Evolutionary conservation across 2,329 filamentous ascomycete species (phyloP).

Genomic region (Ampelomyces quisqualis): DNA sequence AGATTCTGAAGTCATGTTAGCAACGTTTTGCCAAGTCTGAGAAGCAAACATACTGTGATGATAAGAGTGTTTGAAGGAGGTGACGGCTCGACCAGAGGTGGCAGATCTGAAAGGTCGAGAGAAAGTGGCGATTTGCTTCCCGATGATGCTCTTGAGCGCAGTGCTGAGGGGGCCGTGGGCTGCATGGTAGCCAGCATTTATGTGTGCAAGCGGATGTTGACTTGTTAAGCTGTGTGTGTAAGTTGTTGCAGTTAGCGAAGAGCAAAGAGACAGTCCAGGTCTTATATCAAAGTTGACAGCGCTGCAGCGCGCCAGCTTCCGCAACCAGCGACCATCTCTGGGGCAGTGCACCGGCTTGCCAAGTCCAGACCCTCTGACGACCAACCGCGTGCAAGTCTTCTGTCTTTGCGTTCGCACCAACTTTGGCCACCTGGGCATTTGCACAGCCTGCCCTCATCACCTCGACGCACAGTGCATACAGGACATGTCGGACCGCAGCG

Average conservation of each 20-base stretch:
- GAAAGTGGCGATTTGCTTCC: slow-evolving; percentile 56
- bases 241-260: slow-evolving; percentile 17
- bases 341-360: slow-evolving; percentile 18
- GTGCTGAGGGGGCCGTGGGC: slow-evolving; percentile 31
- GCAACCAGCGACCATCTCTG: slow-evolving; percentile 18
- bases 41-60: slow-evolving; percentile 58
- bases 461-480: slow-evolving; percentile 22
- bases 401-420: slow-evolving; percentile 16
- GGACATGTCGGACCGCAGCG: slow-evolving; percentile 22
- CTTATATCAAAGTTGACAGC: slow-evolving; percentile 27
- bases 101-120: slow-evolving; percentile 72
- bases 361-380: slow-evolving; percentile 17
- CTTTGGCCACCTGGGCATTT: slow-evolving; percentile 22
- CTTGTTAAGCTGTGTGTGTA: slow-evolving; percentile 8
- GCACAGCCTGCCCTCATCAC: slow-evolving; percentile 31
- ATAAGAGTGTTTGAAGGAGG: slow-evolving; percentile 80
- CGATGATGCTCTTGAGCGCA: slow-evolving; percentile 40
- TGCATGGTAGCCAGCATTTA: slow-evolving; percentile 33
- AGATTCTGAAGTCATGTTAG: slow-evolving; percentile 57
- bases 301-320: slow-evolving; percentile 22
- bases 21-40: not conserved
- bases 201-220: slow-evolving; percentile 9
- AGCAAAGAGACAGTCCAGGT: slow-evolving; percentile 14
- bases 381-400: slow-evolving; percentile 15
- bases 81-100: slow-evolving; percentile 68